Base-by-base conservation (phyloP, 371 early-diverging fungal genomes). In the Entomophthora muscae region DNA sequence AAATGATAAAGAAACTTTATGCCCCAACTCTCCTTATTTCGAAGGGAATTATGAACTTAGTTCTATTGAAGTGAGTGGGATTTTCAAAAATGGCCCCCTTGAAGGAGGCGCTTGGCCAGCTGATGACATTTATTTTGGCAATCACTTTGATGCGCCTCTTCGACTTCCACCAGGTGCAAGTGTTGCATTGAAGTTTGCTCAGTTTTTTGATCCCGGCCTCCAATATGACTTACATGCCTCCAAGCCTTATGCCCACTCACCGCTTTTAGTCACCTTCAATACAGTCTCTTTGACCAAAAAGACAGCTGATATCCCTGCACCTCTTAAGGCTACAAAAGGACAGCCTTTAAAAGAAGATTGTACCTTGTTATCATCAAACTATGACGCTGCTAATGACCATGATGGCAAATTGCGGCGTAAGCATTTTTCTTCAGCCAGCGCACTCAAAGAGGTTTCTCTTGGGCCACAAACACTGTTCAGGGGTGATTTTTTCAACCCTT, bases 61-160 rank as follows among this genome's bases (percentile, higher is more conserved):
- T 22, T 32, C 32, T 26, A 7, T 59, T 32, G 59, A 59, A 22
- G 13, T 59, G n/a, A 13, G 13, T 3, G 59, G 59, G 2, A 59
- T 32, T 3, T 59, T 59, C 33, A 59, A 32, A 12, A n/a, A n/a
- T n/a, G n/a, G n/a, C n/a, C 30, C 13, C 12, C 21, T 10, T 21
- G 26, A 55, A 23, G 55, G 55, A 23, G 10, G 12, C 51, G 59
- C 17, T 10, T 59, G 30, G 32, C 5, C 13, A 12, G 59, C 32
- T 32, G 26, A 32, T 59, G 33, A 59, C n/a, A 59, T 59, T 2
- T 5, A 32, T 17, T 59, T 59, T 59, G 59, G 59, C 7, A 59
- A 59, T 32, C 59, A 59, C 17, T 59, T 59, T 22, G 30, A 32
- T 2, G 33, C 31, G 23, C 30, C 13, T n/a, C 22, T 59, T 10